Evolutionary conservation across 768 basidiomycete species (phyloP), one percentile per base, ranked within the genome.

Genomic region (Kwoniella sp.): DNA sequence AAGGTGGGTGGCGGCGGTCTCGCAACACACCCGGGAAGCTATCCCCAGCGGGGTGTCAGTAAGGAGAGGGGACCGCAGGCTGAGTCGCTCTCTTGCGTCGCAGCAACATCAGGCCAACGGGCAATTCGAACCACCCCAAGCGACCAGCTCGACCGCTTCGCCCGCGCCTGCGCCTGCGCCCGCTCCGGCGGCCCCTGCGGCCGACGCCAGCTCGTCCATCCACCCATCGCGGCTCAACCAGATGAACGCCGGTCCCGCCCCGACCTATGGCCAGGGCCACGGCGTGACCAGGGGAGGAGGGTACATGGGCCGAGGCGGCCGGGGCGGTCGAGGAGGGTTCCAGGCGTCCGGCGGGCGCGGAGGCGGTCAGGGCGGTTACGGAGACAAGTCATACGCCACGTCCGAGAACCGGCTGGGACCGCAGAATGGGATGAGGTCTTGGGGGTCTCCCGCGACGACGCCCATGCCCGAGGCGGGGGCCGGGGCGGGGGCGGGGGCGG

Each of bases 141-240:
- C n/a, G n/a, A n/a, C n/a, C n/a, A n/a, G n/a, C n/a, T n/a, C n/a
- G n/a, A n/a, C 48, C 20, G 22, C 48, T 41, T 32, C 48, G 26
- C 37, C 44, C 23, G 50, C 44, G 39, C 23, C 52, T 60, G 31
- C 49, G 60, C 23, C 43, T 14, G 45, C 47, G 26, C 36, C 65
- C 38, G 31, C 46, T n/a, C 37, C 56, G 10, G 49, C 56, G 11
- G 19, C 59, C 25, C 11, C 65, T 12, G 39, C 60, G 17, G 31
- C 78, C 14, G 71, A 76, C 27, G 70, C 77, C 29, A 75, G 79
- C 54, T 76, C 80, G 12, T 79, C 80, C 15, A 79, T 89, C 32
- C 44, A 78, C 63, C 73, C 78, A 8, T 60, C 76, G 12, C 59
- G 71, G 60, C 73, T 58, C 46, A 63, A 63, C 49, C 68, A 73